Evolutionary conservation across 305 asterid species (phyloP), one percentile per base, ranked within the genome.

Genomic region (Solanum hybrid): DNA sequence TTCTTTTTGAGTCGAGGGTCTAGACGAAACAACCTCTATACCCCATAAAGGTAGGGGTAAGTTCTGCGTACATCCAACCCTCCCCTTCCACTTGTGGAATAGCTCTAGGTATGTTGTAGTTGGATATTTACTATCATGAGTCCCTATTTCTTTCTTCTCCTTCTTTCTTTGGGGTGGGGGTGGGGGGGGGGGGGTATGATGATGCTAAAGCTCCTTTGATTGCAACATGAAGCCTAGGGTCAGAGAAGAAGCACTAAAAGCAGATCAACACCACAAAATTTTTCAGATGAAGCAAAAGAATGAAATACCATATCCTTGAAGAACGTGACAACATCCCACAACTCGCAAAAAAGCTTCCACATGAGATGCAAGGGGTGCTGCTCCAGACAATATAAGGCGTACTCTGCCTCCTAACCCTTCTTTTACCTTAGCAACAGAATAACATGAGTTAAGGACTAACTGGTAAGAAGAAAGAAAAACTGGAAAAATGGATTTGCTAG

Each of bases 311-410:
- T 96, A 96, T 95, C 99, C 99, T 91, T 96, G 99, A 91, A 95
- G 97, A 90, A 96, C 97, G 71, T 94, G 92, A 91, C 94, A 90
- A 88, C 99, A 91, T 86, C 98, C 86, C 78, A 95, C 98, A 69
- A 96, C 97, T 91, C 96, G 93, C 90, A 96, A 91, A 92, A 87
- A 96, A 91, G 94, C 98, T 91, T 96, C 99, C n/a, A 96, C 95
- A 90, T 96, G 99, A 71, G 97, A 86, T 90, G 99, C 95, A 89
- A 96, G 97, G 87, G 99, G 99, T 37, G 99, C 99, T 90, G 98
- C 99, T 90, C 99, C 99, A 36, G 98, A 95, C 92, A 96, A 92
- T 89, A 96, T 94, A 90, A 96, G 89, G 71, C 99, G 93, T 60
- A 96, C 98, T 38, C 92, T 92, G 78, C 99, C 98, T 81, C 99